Conservation (phyloP, 1,284 basidiomycete genomes). For the Cryptococcus maquisensis region DNA sequence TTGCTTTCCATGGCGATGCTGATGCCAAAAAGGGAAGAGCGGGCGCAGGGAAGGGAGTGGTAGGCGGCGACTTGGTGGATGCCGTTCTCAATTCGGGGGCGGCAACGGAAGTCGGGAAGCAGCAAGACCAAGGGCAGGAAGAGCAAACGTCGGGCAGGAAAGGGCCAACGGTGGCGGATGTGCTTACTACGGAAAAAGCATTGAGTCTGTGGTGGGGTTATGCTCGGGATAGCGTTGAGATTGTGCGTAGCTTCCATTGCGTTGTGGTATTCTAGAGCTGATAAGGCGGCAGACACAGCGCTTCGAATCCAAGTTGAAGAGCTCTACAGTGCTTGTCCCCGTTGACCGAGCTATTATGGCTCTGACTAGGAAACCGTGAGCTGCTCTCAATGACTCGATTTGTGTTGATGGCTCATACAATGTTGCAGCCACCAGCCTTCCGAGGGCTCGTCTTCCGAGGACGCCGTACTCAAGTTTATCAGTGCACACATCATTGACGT, state of each 20-base stretch:
- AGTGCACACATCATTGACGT: constrained; percentile 41
- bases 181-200: constrained; percentile 35
- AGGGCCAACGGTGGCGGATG: constrained; percentile 32
- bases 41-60: not conserved
- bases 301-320: constrained; percentile 15
- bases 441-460: constrained; percentile 7
- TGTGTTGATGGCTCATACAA: not conserved
- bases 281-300: constrained; percentile 12
- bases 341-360: constrained; percentile 41
- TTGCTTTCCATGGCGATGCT: not conserved
- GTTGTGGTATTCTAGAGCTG: not conserved
- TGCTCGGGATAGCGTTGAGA: constrained; percentile 34
- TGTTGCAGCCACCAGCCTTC: constrained; percentile 16
- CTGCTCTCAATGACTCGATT: not conserved
- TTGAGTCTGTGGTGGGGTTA: constrained; percentile 44
- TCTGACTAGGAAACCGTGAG: constrained; percentile 42
- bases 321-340: constrained; percentile 44
- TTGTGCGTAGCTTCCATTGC: constrained; percentile 25
- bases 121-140: not conserved
- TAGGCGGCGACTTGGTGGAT: constrained; percentile 9
- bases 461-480: constrained; percentile 39
- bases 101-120: not conserved
- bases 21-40: not conserved
- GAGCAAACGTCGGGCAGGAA: not conserved
- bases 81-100: constrained; percentile 1